Conservation (phyloP, 1,284 basidiomycete species). For the Ustilago crameri region DNA sequence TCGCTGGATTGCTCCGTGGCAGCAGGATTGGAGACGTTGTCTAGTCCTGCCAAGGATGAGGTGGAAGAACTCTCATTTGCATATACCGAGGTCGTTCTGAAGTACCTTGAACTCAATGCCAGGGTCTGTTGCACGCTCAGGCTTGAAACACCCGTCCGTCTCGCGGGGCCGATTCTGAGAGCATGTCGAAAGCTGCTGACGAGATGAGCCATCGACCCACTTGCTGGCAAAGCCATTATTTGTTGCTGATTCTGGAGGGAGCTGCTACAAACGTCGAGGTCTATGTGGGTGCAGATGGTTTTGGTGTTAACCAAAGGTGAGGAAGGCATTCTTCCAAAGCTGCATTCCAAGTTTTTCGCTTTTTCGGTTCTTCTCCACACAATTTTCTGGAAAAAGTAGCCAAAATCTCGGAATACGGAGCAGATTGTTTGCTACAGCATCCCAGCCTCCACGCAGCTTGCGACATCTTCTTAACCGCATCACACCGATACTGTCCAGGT, state of each 20-base stretch:
- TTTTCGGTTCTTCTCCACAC: conserved; percentile 28
- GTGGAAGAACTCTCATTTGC: conserved; percentile 4
- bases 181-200: conserved; percentile 1
- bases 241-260: too few species aligned
- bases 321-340: neutral
- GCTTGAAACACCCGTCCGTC: neutral
- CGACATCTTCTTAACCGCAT: neutral
- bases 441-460: conserved; percentile 10
- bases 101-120: conserved; percentile 7
- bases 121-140: neutral
- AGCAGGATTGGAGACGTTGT: too few species aligned
- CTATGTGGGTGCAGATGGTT: too few species aligned
- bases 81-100: conserved; percentile 5
- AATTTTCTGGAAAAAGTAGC: neutral
- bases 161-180: neutral
- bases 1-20: neutral
- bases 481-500: neutral
- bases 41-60: neutral
- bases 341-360: neutral
- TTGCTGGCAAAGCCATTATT: conserved; percentile 16
- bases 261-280: too few species aligned
- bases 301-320: neutral
- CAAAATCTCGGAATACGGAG: conserved; percentile 32
- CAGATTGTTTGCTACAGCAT: neutral
- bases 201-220: conserved; percentile 3